These are phyloP conservation scores for Aspergillus viridinutans DNA, from an alignment of 2,329 filamentous ascomycete species.

Conservation along the genomic window DNA sequence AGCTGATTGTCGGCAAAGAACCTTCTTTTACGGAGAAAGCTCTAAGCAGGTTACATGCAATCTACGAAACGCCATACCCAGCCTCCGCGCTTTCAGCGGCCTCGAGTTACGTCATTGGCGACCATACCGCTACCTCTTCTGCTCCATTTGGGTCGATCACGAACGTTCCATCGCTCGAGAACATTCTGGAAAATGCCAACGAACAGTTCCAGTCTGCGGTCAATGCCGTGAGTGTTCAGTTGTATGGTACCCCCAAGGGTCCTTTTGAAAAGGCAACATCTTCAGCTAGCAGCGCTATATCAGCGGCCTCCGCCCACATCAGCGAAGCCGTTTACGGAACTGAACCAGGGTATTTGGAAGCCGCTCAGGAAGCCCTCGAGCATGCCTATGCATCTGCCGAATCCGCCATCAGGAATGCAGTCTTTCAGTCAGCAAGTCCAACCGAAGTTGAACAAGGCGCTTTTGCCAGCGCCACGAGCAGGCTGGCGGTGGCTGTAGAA, in stretches of 20 bases:
- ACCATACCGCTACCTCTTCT: slow-evolving; percentile 37
- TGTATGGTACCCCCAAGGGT: slow-evolving; percentile 56
- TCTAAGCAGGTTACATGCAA: slow-evolving; percentile 64
- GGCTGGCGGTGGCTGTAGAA: slow-evolving; percentile 30
- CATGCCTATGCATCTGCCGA: slow-evolving; percentile 54
- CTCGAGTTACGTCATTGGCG: slow-evolving; percentile 50
- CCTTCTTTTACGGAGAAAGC: slow-evolving; percentile 78
- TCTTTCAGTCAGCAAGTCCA: slow-evolving; percentile 39
- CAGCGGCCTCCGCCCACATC: slow-evolving; percentile 46
- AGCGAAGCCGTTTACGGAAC: slow-evolving; percentile 55
- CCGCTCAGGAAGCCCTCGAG: slow-evolving; percentile 51
- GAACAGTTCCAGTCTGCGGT: slow-evolving; percentile 57
- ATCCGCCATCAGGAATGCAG: slow-evolving; percentile 51
- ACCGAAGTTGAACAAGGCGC: slow-evolving; percentile 23
- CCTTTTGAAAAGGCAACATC: slow-evolving; percentile 52
- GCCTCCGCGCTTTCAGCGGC: slow-evolving; percentile 42
- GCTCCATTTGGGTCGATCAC: slow-evolving; percentile 39
- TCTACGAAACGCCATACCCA: slow-evolving; percentile 61
- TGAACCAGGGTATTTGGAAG: slow-evolving; percentile 49
- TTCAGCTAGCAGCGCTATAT: slow-evolving; percentile 51
- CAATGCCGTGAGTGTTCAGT: slow-evolving; percentile 53
- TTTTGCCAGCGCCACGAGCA: slow-evolving; percentile 29
- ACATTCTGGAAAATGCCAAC: slow-evolving; percentile 54
- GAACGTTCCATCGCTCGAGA: slow-evolving; percentile 55
- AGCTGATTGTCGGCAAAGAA: slow-evolving; percentile 72